phyloP scores from a whole-genome alignment of 306 rosid genomes.

The Purshia tridentata region DNA sequence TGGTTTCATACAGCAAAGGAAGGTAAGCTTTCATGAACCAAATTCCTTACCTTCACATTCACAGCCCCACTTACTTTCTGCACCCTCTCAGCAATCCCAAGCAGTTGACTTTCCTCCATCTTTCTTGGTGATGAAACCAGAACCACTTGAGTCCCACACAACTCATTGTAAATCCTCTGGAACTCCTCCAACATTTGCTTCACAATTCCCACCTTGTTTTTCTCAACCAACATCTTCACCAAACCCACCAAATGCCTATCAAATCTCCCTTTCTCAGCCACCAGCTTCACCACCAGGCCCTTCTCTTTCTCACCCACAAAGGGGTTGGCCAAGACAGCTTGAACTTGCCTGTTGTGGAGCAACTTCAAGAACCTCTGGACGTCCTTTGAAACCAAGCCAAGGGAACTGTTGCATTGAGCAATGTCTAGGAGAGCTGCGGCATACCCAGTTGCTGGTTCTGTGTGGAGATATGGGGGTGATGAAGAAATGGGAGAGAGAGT shows the following conservation, averaged over 20 bases:
- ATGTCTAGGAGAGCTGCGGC: constrained; percentile 71
- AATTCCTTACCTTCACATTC: constrained; percentile 33
- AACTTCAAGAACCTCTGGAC: constrained; percentile 48
- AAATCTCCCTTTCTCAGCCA: constrained; percentile 42
- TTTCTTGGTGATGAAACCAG: no score
- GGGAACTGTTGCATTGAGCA: constrained; percentile 53
- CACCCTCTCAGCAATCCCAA: no score
- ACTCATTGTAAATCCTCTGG: constrained; percentile 61
- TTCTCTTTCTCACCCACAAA: constrained; percentile 31
- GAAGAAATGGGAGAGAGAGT: constrained; percentile 22
- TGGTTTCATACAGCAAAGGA: constrained; percentile 1
- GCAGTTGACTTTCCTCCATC: no score
- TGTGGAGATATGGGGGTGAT: constrained; percentile 34
- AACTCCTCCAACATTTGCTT: constrained; percentile 59
- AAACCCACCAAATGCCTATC: constrained; percentile 48
- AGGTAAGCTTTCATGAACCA: constrained; percentile 18
- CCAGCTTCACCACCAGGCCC: constrained; percentile 35
- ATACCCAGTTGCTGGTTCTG: constrained; percentile 60
- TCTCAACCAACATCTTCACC: constrained; percentile 63
- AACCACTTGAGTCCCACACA: constrained; percentile 47
- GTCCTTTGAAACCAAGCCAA: constrained; percentile 52
- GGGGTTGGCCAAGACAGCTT: constrained; percentile 20
- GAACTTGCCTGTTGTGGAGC: constrained; percentile 30
- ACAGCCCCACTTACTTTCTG: constrained; percentile 39
- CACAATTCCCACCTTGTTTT: constrained; percentile 47